These are phyloP conservation scores for Besnoitia besnoiti DNA, from an alignment of 169 alveolate species.

Conservation along the genomic window DNA sequence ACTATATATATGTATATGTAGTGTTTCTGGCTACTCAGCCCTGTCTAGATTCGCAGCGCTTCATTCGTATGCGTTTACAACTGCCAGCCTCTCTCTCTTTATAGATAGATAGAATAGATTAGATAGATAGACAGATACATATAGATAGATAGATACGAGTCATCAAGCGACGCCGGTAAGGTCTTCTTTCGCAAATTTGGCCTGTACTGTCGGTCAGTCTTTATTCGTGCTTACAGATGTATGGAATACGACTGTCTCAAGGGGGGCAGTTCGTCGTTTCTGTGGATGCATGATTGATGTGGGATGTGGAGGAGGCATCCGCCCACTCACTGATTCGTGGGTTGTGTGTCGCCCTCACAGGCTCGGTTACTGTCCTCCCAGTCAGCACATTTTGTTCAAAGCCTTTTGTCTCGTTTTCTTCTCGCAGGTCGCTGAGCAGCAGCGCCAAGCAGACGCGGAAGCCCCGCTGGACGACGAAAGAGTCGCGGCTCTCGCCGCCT, in stretches of 20 bases:
- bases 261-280: no score
- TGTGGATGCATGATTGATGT: no score
- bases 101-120: neutral
- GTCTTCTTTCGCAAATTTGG: no score
- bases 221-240: no score
- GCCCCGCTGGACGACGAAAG: neutral
- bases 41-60: no score
- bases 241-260: no score
- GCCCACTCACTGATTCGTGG: neutral
- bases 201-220: no score
- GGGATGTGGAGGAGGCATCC: neutral
- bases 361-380: neutral
- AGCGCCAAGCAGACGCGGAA: slow-evolving; percentile 19
- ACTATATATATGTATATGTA: neutral
- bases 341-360: neutral
- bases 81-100: neutral
- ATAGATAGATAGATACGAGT: no score
- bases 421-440: slow-evolving; percentile 32
- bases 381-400: neutral
- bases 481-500: slow-evolving; percentile 24
- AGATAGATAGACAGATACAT: neutral
- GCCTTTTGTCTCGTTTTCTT: neutral
- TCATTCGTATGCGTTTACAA: no score
- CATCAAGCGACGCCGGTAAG: no score
- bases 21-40: no score